Evolutionary conservation across 139 green algal genomes (phyloP), one percentile per base, ranked within the genome.

Genomic region (Coelastrella sp.): DNA sequence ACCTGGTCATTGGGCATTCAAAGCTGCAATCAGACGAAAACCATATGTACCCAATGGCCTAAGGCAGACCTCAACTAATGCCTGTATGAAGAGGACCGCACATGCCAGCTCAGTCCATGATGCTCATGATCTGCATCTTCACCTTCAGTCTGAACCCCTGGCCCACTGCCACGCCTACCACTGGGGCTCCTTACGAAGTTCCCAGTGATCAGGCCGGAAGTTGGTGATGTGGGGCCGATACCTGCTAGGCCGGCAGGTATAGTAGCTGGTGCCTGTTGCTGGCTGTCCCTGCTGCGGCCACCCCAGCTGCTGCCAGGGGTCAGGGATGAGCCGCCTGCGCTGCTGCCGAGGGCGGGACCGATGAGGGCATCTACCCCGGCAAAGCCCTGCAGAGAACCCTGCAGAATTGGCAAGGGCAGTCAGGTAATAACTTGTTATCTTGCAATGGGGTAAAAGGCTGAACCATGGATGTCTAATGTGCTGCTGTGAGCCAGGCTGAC

Each of bases 321-420:
- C 4, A 19, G 7, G 7, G 57, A 13, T 71, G 19, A 54, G 19
- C 5, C 57, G 22, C 57, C 57, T n/a, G 57, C 22, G 19, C 57
- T 71, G 19, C 57, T 22, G 56, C 79, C 79, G 4, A 85, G 22
- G 5, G 22, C 60, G 7, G 8, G 22, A 65, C 82, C 82, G 3
- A 87, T 87, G 11, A 87, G 65, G 5, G 47, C 17, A 59, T 87
- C 82, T 0, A 47, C 82, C 17, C 54, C 64, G 13, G 82, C 82
- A 87, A 87, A 87, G 14, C 82, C 82, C 47, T 87, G 82, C 65
- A 87, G 17, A 57, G 61, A 78, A 19, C 82, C 82, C 65, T 87
- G 82, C n/a, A 57, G 59, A 5, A 78, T 19, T 66, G 61, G 58
- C 19, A 71, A 32, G 2, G 20, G 22, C 7, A 16, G 58, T 5